phyloP scores from a whole-genome alignment of 108 stramenopile genomes.

The Skeletonema grethae region DNA sequence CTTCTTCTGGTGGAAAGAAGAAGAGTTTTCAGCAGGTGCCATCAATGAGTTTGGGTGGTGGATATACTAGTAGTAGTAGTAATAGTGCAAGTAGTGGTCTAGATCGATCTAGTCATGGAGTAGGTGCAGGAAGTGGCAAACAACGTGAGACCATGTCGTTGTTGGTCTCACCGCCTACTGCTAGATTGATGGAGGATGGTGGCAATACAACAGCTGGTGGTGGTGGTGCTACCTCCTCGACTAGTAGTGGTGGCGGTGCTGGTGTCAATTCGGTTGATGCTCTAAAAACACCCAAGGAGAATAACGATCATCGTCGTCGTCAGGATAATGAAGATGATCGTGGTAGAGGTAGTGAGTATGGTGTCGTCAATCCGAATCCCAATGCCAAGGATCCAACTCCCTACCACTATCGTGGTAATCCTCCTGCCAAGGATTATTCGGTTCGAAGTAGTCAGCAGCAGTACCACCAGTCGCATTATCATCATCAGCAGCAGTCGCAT shows the following conservation, averaged over 20 bases:
- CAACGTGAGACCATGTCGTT: conserved; percentile 2
- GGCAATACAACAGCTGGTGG: not conserved
- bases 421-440: not conserved
- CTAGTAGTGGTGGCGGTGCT: not conserved
- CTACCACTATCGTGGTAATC: conserved; percentile 14
- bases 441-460: not conserved
- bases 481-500: conserved; percentile 6
- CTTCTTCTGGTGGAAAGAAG: not conserved
- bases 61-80: no score
- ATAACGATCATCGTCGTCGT: not conserved
- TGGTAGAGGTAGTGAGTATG: not conserved
- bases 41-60: no score
- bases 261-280: not conserved
- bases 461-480: not conserved
- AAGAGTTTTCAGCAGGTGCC: no score
- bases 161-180: not conserved
- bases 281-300: not conserved
- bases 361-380: not conserved
- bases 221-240: not conserved
- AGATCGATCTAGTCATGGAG: not conserved
- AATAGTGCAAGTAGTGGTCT: not conserved
- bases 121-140: not conserved
- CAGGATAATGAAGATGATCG: not conserved
- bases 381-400: conserved; percentile 39
- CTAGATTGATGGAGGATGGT: not conserved